phyloP scores from a whole-genome alignment of 805 yeast genomes.

The Candida hispaniensis region DNA sequence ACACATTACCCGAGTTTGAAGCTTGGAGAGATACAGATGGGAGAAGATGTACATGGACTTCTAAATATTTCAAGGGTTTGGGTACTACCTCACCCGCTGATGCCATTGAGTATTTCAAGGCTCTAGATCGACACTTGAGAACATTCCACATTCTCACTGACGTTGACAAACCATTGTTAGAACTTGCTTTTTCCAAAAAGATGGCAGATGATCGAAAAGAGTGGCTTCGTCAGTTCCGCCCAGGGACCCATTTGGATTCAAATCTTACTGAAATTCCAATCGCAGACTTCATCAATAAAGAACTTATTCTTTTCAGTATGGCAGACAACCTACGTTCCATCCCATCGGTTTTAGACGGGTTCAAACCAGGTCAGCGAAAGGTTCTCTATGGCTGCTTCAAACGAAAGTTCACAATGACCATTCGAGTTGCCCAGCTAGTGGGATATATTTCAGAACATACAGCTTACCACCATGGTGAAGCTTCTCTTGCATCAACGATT shows the following conservation, averaged over 20 bases:
- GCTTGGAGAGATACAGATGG: slow-evolving; percentile 85
- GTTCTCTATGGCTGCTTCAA: slow-evolving; percentile 81
- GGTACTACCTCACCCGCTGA: slow-evolving; percentile 86
- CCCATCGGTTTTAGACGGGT: slow-evolving; percentile 88
- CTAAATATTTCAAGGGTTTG: slow-evolving; percentile 95
- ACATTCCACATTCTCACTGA: slow-evolving; percentile 71
- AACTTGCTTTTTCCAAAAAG: slow-evolving; percentile 86
- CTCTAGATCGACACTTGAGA: slow-evolving; percentile 77
- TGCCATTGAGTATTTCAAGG: slow-evolving; percentile 78
- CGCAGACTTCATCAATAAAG: slow-evolving; percentile 88
- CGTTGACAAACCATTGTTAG: slow-evolving; percentile 62
- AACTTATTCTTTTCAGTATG: slow-evolving; percentile 86
- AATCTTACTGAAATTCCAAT: slow-evolving; percentile 68
- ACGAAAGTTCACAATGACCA: slow-evolving; percentile 62
- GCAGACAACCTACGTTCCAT: slow-evolving; percentile 94
- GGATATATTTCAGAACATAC: slow-evolving; percentile 85
- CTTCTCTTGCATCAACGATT: slow-evolving; percentile 76
- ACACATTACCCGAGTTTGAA: slow-evolving; percentile 93
- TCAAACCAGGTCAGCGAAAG: slow-evolving; percentile 95
- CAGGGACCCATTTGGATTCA: slow-evolving; percentile 89
- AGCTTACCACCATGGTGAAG: slow-evolving; percentile 93
- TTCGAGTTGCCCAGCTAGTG: slow-evolving; percentile 82
- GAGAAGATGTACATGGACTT: slow-evolving; percentile 63
- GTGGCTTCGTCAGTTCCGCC: slow-evolving; percentile 84
- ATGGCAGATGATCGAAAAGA: slow-evolving; percentile 96